These are phyloP conservation scores for Dryadomyces sulphureus DNA, from an alignment of 2,329 filamentous ascomycete species.

Conservation along the genomic window DNA sequence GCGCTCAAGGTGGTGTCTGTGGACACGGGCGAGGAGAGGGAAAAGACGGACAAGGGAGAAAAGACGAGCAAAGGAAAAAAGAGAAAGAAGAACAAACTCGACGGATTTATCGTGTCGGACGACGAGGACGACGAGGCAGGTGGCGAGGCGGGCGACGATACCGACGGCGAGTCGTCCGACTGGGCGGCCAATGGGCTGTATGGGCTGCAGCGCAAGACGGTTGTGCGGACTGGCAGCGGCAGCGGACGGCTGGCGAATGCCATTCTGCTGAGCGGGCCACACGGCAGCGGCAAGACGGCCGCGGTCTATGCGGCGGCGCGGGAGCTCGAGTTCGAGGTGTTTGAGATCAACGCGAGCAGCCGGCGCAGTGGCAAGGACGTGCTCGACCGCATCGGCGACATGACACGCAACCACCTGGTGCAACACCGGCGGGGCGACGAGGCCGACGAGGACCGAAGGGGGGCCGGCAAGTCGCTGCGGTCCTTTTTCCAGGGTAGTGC, in stretches of 20 bases:
- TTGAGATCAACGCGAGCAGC: conserved; percentile 80
- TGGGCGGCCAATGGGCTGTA: conserved; percentile 23
- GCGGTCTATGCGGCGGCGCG: conserved; percentile 83
- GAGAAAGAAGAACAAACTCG: conserved; percentile 58
- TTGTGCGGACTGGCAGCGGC: conserved; percentile 30
- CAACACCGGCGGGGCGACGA: conserved; percentile 18
- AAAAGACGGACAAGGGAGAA: conserved; percentile 13
- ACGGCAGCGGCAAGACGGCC: conserved; percentile 87
- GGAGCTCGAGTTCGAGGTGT: conserved; percentile 84
- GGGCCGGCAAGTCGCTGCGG: conserved; percentile 49
- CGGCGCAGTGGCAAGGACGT: conserved; percentile 81
- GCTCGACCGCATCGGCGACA: conserved; percentile 83
- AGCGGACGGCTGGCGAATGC: conserved; percentile 39
- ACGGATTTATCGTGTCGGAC: conserved; percentile 67
- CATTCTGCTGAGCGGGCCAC: conserved; percentile 76
- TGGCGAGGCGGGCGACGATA: conserved; percentile 38
- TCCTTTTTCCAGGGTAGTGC: conserved; percentile 58
- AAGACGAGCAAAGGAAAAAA: conserved; percentile 34
- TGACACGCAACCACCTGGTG: conserved; percentile 91
- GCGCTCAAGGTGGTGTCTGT: conserved; percentile 64
- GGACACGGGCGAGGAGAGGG: conserved; percentile 38
- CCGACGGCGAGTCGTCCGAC: conserved; percentile 28
- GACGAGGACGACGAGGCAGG: conserved; percentile 52
- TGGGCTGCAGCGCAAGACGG: conserved; percentile 32
- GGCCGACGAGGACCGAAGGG: not conserved